Conservation (phyloP, 257 asterid genomes). For the Galeopsis tetrahit region DNA sequence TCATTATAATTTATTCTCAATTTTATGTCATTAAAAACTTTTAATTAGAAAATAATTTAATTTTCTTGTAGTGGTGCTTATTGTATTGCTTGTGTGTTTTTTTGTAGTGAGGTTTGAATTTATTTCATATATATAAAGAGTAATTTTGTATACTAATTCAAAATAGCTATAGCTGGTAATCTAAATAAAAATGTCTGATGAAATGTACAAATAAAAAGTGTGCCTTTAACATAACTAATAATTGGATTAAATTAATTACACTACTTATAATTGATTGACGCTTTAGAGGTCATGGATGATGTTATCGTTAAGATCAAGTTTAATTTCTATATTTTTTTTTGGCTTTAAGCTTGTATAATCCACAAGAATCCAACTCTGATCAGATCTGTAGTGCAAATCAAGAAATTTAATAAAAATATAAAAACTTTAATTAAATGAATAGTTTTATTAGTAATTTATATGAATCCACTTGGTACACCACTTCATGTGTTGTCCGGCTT, state of each 20-base stretch:
- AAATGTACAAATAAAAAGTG: not conserved
- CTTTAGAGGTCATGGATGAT: conserved; percentile 33
- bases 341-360: conserved; percentile 25
- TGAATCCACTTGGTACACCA: conserved; percentile 36
- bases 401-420: conserved; percentile 20
- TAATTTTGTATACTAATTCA: not conserved
- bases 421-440: not conserved
- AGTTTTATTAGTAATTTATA: not conserved
- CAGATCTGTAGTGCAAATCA: conserved; percentile 47
- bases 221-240: not conserved
- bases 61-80: too few species aligned
- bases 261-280: conserved; percentile 19
- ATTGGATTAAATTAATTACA: conserved; percentile 6
- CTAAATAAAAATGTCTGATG: not conserved
- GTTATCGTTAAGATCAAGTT: conserved; percentile 26
- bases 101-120: too few species aligned
- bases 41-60: too few species aligned
- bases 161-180: not conserved
- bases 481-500: conserved; percentile 29
- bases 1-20: too few species aligned
- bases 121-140: not conserved
- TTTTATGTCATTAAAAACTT: too few species aligned
- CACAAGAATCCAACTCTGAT: conserved; percentile 33
- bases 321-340: conserved; percentile 14
- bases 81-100: too few species aligned